Percentiles rank a stretch among this genome's conserved stretches.
Evolutionary conservation across 2,329 filamentous ascomycete genomes (phyloP).

Genomic region (Chalaropsis thielavioides): DNA sequence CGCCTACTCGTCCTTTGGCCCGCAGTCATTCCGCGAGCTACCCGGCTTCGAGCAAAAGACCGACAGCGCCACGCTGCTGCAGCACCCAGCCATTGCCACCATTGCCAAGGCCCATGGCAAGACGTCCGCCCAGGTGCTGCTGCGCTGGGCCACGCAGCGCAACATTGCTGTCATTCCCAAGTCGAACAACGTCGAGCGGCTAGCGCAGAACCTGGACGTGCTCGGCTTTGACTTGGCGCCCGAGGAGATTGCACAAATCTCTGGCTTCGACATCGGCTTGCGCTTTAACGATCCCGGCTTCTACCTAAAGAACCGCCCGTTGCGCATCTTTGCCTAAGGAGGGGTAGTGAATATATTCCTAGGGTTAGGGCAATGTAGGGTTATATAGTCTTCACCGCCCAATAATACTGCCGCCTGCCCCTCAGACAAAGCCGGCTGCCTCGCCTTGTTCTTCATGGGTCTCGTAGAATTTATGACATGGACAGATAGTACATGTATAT

Average conservation of each 20-base stretch:
- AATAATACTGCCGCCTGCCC: not conserved
- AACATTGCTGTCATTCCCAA: constrained; percentile 73
- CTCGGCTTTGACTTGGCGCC: constrained; percentile 50
- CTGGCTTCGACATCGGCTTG: constrained; percentile 47
- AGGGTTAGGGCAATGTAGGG: not conserved
- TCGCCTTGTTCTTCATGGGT: not conserved
- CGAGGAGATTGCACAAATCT: constrained; percentile 53
- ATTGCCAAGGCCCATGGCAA: constrained; percentile 58
- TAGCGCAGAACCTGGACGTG: constrained; percentile 54
- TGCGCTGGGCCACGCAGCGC: constrained; percentile 78
- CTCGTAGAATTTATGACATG: not conserved
- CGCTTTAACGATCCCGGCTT: constrained; percentile 57
- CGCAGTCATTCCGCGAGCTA: constrained; percentile 65
- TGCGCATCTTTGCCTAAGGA: constrained; percentile 38
- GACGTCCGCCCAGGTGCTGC: constrained; percentile 64
- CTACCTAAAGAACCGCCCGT: constrained; percentile 28
- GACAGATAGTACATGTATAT: not conserved
- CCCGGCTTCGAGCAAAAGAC: constrained; percentile 27
- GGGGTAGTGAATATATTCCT: not conserved
- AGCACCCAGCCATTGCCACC: constrained; percentile 48
- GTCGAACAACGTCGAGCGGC: constrained; percentile 39
- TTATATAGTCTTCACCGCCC: not conserved
- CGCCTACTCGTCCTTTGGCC: constrained; percentile 74
- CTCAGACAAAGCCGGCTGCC: no score
- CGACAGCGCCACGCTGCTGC: constrained; percentile 53